Conservation (phyloP, 176 grass and related monocot genomes). For the Cocos nucifera region DNA sequence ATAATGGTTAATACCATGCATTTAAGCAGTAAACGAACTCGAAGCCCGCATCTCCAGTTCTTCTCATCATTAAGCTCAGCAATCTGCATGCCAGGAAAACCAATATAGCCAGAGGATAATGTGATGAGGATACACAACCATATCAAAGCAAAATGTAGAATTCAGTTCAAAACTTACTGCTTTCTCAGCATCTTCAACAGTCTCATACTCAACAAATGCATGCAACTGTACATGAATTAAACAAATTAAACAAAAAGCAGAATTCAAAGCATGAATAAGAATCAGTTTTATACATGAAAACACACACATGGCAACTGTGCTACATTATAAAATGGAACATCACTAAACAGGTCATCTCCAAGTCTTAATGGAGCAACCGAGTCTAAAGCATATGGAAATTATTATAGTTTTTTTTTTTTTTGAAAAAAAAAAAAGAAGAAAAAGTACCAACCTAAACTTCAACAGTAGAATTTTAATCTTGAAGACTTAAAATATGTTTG, state of each 20-base stretch:
- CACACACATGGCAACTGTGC: no score
- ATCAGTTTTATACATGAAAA: neutral
- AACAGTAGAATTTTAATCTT: no score
- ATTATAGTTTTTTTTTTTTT: no score
- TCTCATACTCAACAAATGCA: slow-evolving; percentile 97
- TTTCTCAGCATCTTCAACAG: slow-evolving; percentile 75
- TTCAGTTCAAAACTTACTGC: slow-evolving; percentile 44
- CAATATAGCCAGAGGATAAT: neutral
- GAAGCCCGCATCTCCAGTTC: slow-evolving; percentile 92
- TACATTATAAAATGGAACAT: no score
- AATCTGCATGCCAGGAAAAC: slow-evolving; percentile 35
- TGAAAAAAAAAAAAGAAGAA: no score
- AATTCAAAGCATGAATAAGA: slow-evolving; percentile 16
- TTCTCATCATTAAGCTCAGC: slow-evolving; percentile 88
- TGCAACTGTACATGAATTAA: slow-evolving; percentile 47
- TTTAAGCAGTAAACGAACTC: slow-evolving; percentile 77
- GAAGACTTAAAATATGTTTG: no score
- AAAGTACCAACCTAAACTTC: no score
- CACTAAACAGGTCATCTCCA: no score
- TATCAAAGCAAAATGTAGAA: neutral
- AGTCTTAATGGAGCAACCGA: no score
- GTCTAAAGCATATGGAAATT: no score
- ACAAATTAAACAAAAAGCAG: slow-evolving; percentile 5
- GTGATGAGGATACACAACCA: neutral
- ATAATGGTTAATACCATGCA: slow-evolving; percentile 47